These are phyloP conservation scores for Gossypium rotundifolium DNA, from an alignment of 345 rosid species.

Conservation along the genomic window DNA sequence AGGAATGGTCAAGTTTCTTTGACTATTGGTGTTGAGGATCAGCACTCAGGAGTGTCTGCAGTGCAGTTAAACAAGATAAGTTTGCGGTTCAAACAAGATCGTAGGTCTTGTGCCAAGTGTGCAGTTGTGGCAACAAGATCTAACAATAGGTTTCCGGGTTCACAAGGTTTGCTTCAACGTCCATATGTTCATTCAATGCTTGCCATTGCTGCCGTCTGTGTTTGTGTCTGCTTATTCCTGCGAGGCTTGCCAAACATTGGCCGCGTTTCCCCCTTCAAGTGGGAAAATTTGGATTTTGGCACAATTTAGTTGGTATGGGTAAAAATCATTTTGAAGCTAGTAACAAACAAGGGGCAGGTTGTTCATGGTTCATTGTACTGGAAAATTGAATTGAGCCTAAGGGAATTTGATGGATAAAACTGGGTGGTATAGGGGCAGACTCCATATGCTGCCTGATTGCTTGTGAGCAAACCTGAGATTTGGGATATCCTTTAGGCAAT, in stretches of 20 bases:
- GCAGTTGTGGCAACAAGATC: conserved; percentile 45
- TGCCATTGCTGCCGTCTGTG: conserved; percentile 84
- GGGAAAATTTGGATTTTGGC: conserved; percentile 76
- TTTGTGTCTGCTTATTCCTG: conserved; percentile 80
- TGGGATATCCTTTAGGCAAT: background rate
- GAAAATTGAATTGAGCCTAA: background rate
- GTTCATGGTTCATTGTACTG: background rate
- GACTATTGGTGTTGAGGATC: conserved; percentile 39
- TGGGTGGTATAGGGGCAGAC: background rate
- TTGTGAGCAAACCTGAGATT: conserved; percentile 2
- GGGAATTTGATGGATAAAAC: background rate
- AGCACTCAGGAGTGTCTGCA: conserved; percentile 22
- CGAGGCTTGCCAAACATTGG: conserved; percentile 63
- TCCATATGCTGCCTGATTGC: background rate
- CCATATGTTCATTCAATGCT: conserved; percentile 84
- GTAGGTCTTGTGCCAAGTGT: conserved; percentile 53
- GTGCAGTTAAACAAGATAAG: conserved; percentile 12
- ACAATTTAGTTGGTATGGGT: conserved; percentile 34
- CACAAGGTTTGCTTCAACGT: conserved; percentile 63
- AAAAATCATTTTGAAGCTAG: conserved; percentile 1
- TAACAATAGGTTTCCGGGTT: conserved; percentile 34
- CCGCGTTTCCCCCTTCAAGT: conserved; percentile 56
- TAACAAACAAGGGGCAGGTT: conserved; percentile 7
- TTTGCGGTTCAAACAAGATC: conserved; percentile 17
- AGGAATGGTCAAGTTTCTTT: conserved; percentile 67